These are phyloP conservation scores for Pulveroboletus frians DNA, from an alignment of 768 basidiomycete genomes.

Conservation along the genomic window DNA sequence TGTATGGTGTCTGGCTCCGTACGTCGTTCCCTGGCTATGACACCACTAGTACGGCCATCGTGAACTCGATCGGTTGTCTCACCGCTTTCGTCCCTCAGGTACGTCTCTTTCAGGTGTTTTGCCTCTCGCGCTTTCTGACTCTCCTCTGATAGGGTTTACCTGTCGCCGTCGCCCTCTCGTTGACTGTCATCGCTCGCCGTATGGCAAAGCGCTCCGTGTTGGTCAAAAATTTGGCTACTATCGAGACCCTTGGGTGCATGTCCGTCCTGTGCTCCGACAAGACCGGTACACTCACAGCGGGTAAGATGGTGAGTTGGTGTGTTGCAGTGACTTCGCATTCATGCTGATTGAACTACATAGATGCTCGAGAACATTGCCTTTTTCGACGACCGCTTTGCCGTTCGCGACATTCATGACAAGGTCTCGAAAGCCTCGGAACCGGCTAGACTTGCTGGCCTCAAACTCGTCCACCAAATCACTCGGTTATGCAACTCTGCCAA, in stretches of 20 bases:
- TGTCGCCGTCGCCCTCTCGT: constrained; percentile 44
- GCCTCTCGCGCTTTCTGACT: background rate
- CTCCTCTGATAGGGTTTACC: constrained; percentile 35
- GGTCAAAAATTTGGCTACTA: constrained; percentile 48
- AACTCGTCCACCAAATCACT: constrained; percentile 35
- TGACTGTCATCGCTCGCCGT: constrained; percentile 45
- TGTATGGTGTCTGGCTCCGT: constrained; percentile 41
- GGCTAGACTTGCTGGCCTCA: constrained; percentile 19
- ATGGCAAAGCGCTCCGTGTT: constrained; percentile 45
- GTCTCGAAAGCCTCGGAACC: constrained; percentile 12
- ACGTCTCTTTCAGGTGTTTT: background rate
- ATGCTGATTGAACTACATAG: constrained; percentile 17
- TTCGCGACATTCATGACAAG: constrained; percentile 16
- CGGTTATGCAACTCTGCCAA: constrained; percentile 55
- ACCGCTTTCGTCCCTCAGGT: constrained; percentile 41
- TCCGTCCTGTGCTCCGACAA: constrained; percentile 53
- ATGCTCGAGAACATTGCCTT: constrained; percentile 38
- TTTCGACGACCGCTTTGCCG: constrained; percentile 23
- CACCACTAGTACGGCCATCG: constrained; percentile 32
- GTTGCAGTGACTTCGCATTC: too few species aligned
- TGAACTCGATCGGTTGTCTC: constrained; percentile 37
- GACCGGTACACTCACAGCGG: constrained; percentile 46
- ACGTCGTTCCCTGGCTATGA: constrained; percentile 31
- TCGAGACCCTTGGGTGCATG: constrained; percentile 52
- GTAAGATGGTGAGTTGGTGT: constrained; percentile 37